These are phyloP conservation scores for Xylariales sp. DNA, from an alignment of 2,329 filamentous ascomycete species.

Conservation along the genomic window DNA sequence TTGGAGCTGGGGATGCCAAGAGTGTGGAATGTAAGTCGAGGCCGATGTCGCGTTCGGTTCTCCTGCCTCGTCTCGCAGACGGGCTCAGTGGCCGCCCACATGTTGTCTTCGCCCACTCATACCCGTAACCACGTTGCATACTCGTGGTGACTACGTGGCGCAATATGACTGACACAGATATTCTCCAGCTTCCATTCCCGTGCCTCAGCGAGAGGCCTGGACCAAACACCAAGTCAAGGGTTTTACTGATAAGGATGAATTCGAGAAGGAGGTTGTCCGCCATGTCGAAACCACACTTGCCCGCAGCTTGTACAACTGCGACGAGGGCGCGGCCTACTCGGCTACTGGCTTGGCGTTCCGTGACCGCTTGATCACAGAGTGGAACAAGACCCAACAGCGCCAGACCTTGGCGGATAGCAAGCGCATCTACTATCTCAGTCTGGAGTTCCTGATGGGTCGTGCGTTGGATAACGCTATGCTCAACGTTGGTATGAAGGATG, in stretches of 20 bases:
- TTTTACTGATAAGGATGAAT: constrained; percentile 77
- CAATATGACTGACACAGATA: too few relatives aligned
- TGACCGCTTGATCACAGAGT: constrained; percentile 87
- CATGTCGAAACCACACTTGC: constrained; percentile 97
- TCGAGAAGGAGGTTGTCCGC: constrained; percentile 80
- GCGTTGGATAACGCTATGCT: constrained; percentile 98
- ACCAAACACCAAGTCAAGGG: constrained; percentile 57
- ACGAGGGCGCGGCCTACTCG: constrained; percentile 88
- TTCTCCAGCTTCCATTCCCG: constrained; percentile 67
- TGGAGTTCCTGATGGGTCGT: constrained; percentile 97
- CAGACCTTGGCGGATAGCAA: constrained; percentile 90
- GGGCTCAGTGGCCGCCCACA: too few relatives aligned
- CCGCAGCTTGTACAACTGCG: constrained; percentile 95
- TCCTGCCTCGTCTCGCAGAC: too few relatives aligned
- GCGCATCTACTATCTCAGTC: constrained; percentile 92
- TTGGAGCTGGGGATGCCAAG: constrained; percentile 89
- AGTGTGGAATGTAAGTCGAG: constrained; percentile 69
- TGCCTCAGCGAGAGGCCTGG: constrained; percentile 80
- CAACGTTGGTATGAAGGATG: constrained; percentile 83
- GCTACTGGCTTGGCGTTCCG: constrained; percentile 89
- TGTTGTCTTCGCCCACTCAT: background rate
- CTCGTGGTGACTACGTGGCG: too few relatives aligned
- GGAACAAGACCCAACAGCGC: constrained; percentile 97
- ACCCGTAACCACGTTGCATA: background rate
- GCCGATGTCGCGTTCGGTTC: too few relatives aligned